A percentile compares a stretch with the other conserved stretches of the same genome.
phyloP scores from a whole-genome alignment of 2,329 filamentous ascomycete species.

The Pseudogymnoascus sp. region DNA sequence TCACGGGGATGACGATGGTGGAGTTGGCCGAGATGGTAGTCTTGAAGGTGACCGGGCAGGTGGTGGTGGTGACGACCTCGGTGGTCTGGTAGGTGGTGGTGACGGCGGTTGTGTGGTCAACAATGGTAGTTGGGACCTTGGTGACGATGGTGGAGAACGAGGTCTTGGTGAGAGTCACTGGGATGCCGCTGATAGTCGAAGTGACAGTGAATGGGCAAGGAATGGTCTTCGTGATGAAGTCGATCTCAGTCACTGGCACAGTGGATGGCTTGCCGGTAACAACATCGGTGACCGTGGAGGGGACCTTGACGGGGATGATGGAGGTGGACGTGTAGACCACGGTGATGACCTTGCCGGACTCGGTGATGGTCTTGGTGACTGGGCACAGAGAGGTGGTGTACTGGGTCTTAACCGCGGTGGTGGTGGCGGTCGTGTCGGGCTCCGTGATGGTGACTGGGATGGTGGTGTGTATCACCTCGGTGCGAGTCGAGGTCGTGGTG shows the following conservation, averaged over 20 bases:
- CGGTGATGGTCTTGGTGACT: conserved; percentile 40
- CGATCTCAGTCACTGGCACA: conserved; percentile 14
- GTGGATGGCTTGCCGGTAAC: conserved; percentile 5
- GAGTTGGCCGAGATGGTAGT: conserved; percentile 39
- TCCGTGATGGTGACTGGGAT: conserved; percentile 19
- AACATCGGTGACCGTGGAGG: conserved; percentile 10
- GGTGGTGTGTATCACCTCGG: conserved; percentile 13
- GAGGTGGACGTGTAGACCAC: conserved; percentile 20
- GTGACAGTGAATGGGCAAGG: conserved; percentile 12
- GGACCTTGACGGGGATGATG: conserved; percentile 18
- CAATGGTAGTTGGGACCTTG: conserved; percentile 24
- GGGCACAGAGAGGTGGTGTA: conserved; percentile 39
- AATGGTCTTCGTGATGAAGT: conserved; percentile 16
- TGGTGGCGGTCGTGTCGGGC: conserved; percentile 30
- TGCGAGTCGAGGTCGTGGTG: conserved; percentile 19
- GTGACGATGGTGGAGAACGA: conserved; percentile 17
- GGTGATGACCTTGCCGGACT: conserved; percentile 37
- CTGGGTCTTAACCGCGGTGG: background rate
- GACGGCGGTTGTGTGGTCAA: conserved; percentile 33
- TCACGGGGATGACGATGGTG: conserved; percentile 40
- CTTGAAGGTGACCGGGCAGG: conserved; percentile 35
- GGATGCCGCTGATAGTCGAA: conserved; percentile 10
- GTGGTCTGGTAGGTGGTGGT: conserved; percentile 33
- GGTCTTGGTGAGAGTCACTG: conserved; percentile 6
- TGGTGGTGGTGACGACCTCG: conserved; percentile 36